Percentiles rank a stretch among this genome's conserved stretches.
These are phyloP conservation scores for Aspergillus cejpii DNA, from an alignment of 2,329 filamentous ascomycete genomes.

Conservation along the genomic window DNA sequence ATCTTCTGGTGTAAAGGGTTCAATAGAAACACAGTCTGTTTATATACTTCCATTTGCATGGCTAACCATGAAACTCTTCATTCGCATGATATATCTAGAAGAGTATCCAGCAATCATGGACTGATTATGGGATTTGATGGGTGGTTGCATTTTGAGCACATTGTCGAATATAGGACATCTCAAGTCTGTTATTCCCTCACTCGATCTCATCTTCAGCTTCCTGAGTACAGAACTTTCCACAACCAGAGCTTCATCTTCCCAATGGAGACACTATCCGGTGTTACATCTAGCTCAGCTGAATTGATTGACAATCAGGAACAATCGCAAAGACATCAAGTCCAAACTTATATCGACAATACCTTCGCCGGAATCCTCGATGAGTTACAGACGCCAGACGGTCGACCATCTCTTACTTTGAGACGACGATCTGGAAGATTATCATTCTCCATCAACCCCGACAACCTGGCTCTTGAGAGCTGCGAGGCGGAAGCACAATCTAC, in stretches of 20 bases:
- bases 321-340: slow-evolving; percentile 18
- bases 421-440: slow-evolving; percentile 17
- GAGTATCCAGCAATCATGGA: too few relatives aligned
- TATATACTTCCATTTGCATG: too few relatives aligned
- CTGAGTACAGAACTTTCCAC: neutral
- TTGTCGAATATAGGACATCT: too few relatives aligned
- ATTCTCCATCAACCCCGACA: slow-evolving; percentile 26
- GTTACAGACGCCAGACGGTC: slow-evolving; percentile 23
- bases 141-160: too few relatives aligned
- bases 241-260: neutral
- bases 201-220: too few relatives aligned
- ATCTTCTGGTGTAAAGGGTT: too few relatives aligned
- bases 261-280: neutral
- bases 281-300: neutral
- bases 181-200: too few relatives aligned
- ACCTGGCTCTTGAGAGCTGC: slow-evolving; percentile 23
- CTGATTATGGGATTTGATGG: too few relatives aligned
- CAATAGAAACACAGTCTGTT: too few relatives aligned
- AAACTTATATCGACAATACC: slow-evolving; percentile 26
- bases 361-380: slow-evolving; percentile 24
- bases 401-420: slow-evolving; percentile 26
- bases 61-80: too few relatives aligned
- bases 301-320: neutral
- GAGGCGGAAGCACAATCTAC: slow-evolving; percentile 20
- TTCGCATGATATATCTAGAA: too few relatives aligned